Evolutionary conservation across 2,329 filamentous ascomycete genomes (phyloP).

Genomic region (Elsinoe australis): DNA sequence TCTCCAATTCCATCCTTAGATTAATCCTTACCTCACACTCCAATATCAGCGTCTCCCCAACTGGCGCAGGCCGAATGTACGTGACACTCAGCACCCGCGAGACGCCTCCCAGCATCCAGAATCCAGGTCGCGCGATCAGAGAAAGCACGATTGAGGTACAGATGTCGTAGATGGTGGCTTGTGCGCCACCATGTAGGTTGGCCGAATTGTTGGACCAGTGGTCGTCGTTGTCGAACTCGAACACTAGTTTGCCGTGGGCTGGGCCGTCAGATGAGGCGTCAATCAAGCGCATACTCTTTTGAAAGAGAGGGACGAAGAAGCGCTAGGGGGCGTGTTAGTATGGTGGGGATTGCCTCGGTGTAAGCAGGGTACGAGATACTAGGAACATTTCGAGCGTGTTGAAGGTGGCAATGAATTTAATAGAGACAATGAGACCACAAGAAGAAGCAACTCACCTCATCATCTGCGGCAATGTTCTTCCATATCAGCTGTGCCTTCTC

Average conservation of each 20-base stretch:
- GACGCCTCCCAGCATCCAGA: slow-evolving; percentile 41
- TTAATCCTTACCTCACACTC: slow-evolving; percentile 33
- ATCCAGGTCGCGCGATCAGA: slow-evolving; percentile 28
- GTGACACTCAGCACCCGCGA: slow-evolving; percentile 38
- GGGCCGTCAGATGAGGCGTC: slow-evolving; percentile 3
- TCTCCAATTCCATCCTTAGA: not conserved
- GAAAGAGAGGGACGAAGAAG: slow-evolving; percentile 14
- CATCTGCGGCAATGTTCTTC: slow-evolving; percentile 13
- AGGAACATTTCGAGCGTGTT: too few species aligned
- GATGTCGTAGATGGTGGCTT: slow-evolving; percentile 50
- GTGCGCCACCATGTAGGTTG: slow-evolving; percentile 48
- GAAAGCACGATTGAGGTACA: slow-evolving; percentile 38
- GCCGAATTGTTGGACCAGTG: slow-evolving; percentile 42
- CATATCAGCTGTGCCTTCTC: slow-evolving; percentile 11
- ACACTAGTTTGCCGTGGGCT: slow-evolving; percentile 27
- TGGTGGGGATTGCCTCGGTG: not conserved
- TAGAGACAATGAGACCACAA: too few species aligned
- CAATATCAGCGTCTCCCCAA: slow-evolving; percentile 35
- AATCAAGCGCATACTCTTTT: slow-evolving; percentile 4
- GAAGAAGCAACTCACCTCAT: too few species aligned
- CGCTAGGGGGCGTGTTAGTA: not conserved
- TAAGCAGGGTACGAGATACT: not conserved
- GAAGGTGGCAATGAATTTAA: too few species aligned
- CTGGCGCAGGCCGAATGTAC: slow-evolving; percentile 37
- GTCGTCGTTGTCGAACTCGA: slow-evolving; percentile 38